phyloP scores from a whole-genome alignment of 768 basidiomycete species.

The Hygrocybe coccinea region DNA sequence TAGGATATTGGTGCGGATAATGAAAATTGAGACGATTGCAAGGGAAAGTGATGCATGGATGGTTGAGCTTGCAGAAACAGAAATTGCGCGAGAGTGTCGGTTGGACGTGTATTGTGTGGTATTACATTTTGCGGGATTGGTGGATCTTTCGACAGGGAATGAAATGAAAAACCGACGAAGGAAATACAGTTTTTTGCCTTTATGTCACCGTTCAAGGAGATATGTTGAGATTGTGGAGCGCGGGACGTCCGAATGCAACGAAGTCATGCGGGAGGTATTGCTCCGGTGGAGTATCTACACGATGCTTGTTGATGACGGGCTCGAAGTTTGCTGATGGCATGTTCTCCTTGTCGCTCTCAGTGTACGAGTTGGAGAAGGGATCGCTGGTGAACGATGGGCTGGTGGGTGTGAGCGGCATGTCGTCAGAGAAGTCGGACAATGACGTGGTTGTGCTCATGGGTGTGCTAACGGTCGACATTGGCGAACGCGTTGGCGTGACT shows the following conservation, averaged over 20 bases:
- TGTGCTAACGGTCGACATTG: conserved; percentile 57
- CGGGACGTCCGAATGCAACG: conserved; percentile 71
- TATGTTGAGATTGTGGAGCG: conserved; percentile 73
- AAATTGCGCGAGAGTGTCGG: conserved; percentile 55
- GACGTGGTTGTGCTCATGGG: conserved; percentile 72
- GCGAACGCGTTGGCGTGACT: conserved; percentile 58
- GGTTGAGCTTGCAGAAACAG: conserved; percentile 58
- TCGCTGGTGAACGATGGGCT: conserved; percentile 66
- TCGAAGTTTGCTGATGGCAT: conserved; percentile 58
- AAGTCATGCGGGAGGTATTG: conserved; percentile 80
- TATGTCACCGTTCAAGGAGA: conserved; percentile 51
- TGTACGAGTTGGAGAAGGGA: conserved; percentile 42
- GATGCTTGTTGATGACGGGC: conserved; percentile 66
- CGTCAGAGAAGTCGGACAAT: conserved; percentile 72
- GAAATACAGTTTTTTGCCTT: conserved; percentile 32
- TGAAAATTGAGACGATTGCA: conserved; percentile 52
- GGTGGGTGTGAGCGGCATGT: conserved; percentile 78
- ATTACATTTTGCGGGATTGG: conserved; percentile 76
- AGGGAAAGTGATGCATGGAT: conserved; percentile 64
- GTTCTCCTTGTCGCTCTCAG: conserved; percentile 75
- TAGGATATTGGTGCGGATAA: conserved; percentile 43
- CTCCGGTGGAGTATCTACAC: conserved; percentile 62
- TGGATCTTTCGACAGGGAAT: conserved; percentile 47
- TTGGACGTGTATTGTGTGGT: conserved; percentile 63
- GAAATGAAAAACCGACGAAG: conserved; percentile 37